phyloP scores from a whole-genome alignment of 495 filamentous ascomycete genomes.

The Lepraria neglecta region DNA sequence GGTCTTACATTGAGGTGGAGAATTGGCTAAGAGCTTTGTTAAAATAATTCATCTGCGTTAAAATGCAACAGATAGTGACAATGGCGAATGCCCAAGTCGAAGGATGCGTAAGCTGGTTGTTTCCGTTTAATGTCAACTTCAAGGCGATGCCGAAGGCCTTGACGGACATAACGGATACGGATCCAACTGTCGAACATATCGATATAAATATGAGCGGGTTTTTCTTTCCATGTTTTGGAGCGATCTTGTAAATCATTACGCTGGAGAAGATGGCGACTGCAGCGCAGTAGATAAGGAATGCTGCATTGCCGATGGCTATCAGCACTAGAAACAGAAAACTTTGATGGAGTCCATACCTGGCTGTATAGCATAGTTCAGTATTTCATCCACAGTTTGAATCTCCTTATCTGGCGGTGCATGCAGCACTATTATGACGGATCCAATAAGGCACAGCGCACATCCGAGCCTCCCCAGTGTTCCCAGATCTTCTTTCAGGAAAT shows the following conservation, averaged over 20 bases:
- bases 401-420: constrained; percentile 93
- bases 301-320: constrained; percentile 44
- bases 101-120: constrained; percentile 89
- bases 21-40: constrained; percentile 98
- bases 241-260: constrained; percentile 93
- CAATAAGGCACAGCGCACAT: constrained; percentile 92
- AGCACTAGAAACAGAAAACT: background rate
- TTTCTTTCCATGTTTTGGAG: constrained; percentile 80
- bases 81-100: constrained; percentile 97
- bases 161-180: constrained; percentile 95
- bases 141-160: constrained; percentile 97
- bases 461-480: constrained; percentile 87
- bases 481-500: constrained; percentile 84
- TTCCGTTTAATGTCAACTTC: constrained; percentile 81
- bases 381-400: constrained; percentile 79
- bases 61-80: constrained; percentile 82
- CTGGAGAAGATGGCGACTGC: constrained; percentile 72
- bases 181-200: constrained; percentile 95
- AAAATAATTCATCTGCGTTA: constrained; percentile 99
- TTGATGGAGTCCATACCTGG: constrained; percentile 56
- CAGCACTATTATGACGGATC: constrained; percentile 93
- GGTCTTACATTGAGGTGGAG: constrained; percentile 83
- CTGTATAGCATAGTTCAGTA: constrained; percentile 79
- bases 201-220: constrained; percentile 94
- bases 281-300: constrained; percentile 77